Evolutionary conservation across 129 eudicot species (phyloP).

Genomic region (Smallanthus sonchifolius): DNA sequence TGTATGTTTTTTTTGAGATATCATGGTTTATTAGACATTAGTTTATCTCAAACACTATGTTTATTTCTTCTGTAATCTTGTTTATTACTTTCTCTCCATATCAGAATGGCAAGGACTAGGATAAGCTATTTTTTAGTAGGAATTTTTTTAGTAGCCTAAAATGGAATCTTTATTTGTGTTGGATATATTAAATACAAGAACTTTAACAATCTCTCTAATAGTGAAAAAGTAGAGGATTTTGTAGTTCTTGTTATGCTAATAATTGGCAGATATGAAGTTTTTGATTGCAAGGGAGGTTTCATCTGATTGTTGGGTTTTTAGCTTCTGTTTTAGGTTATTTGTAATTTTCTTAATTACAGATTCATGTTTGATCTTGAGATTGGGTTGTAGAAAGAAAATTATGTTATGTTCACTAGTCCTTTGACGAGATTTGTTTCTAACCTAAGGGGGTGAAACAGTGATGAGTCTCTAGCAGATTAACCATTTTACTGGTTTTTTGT

Average conservation of each 20-base stretch:
- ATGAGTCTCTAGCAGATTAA: too few species aligned
- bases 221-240: neutral
- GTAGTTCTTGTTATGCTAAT: neutral
- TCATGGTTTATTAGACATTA: conserved; percentile 3
- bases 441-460: too few species aligned
- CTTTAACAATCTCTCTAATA: neutral
- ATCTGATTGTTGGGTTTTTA: neutral
- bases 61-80: conserved; percentile 2
- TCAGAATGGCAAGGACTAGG: neutral
- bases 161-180: conserved; percentile 5
- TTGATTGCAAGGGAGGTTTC: neutral
- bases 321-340: neutral
- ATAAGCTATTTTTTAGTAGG: too few species aligned
- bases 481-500: too few species aligned
- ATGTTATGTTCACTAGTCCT: neutral
- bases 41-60: conserved; percentile 2
- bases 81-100: neutral
- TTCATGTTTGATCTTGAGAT: neutral
- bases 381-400: neutral
- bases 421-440: too few species aligned
- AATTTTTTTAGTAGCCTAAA: neutral
- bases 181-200: neutral
- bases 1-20: conserved; percentile 20
- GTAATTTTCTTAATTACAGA: neutral
- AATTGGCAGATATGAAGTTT: neutral